Conservation (phyloP, 169 alveolate species). For the Cryptosporidium muris region DNA sequence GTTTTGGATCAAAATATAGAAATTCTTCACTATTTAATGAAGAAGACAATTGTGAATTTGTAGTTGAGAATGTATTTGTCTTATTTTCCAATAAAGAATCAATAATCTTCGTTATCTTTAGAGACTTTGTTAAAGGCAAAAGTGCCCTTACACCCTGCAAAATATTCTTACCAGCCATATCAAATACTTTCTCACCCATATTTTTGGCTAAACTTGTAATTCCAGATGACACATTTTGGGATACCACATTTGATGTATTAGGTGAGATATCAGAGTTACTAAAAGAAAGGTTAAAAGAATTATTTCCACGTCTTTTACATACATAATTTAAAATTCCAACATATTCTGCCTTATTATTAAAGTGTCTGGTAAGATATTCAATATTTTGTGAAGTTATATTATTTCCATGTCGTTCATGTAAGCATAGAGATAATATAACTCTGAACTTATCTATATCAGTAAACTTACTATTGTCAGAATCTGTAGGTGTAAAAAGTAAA, state of each 20-base stretch:
- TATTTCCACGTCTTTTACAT: background rate
- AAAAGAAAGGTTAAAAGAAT: background rate
- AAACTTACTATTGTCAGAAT: constrained; percentile 21
- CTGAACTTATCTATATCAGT: constrained; percentile 27
- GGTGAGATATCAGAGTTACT: background rate
- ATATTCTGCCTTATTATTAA: constrained; percentile 9
- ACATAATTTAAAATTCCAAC: constrained; percentile 24
- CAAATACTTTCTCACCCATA: constrained; percentile 63
- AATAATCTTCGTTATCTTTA: constrained; percentile 76
- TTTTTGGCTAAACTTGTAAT: constrained; percentile 56
- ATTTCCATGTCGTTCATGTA: constrained; percentile 63
- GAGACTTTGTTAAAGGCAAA: constrained; percentile 70
- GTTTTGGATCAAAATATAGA: constrained; percentile 75
- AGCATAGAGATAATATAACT: constrained; percentile 9
- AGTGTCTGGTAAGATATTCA: constrained; percentile 18
- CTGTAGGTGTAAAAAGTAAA: constrained; percentile 3
- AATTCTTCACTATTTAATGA: constrained; percentile 40
- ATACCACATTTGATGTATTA: background rate
- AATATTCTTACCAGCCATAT: constrained; percentile 70
- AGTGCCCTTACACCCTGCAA: constrained; percentile 68
- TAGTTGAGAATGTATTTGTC: constrained; percentile 71
- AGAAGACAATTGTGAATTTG: constrained; percentile 11
- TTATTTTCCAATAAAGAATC: constrained; percentile 80
- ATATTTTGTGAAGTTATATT: constrained; percentile 30
- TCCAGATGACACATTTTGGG: constrained; percentile 7